These are phyloP conservation scores for Chrysoporthe puriensis DNA, from an alignment of 2,329 filamentous ascomycete genomes.

Conservation along the genomic window DNA sequence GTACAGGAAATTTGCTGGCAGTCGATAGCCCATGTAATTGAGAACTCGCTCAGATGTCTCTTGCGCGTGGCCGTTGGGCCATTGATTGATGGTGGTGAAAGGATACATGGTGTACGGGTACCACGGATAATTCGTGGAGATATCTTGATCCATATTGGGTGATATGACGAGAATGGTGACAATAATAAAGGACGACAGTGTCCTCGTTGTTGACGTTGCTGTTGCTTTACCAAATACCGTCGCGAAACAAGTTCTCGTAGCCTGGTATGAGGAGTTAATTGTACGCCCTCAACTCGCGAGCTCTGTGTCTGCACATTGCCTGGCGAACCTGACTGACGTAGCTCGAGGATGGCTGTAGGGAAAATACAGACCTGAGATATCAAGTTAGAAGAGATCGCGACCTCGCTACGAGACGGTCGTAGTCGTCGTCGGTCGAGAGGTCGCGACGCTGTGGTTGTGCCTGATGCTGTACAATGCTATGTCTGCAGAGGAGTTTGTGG, in stretches of 20 bases:
- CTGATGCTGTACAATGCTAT: not conserved
- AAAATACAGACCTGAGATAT: not conserved
- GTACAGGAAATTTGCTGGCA: not conserved
- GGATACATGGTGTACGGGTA: not conserved
- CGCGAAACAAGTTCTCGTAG: not conserved
- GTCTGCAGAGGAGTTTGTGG: not conserved
- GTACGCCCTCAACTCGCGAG: not conserved
- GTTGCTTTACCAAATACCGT: not conserved
- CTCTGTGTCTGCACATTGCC: not conserved
- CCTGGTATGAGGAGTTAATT: not conserved
- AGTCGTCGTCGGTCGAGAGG: not conserved
- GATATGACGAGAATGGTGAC: not conserved
- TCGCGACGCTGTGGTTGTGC: not conserved
- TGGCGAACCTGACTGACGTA: not conserved
- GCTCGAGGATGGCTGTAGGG: not conserved
- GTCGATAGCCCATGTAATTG: not conserved
- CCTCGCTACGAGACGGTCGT: not conserved
- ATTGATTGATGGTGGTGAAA: not conserved
- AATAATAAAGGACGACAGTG: not conserved
- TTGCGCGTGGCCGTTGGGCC: not conserved
- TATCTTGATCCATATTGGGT: not conserved
- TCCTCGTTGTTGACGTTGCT: not conserved
- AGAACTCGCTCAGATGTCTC: conserved; percentile 1
- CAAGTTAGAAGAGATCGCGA: not conserved
- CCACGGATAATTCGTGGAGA: not conserved